These are phyloP conservation scores for Saitozyma podzolica DNA, from an alignment of 768 basidiomycete species.

Conservation along the genomic window DNA sequence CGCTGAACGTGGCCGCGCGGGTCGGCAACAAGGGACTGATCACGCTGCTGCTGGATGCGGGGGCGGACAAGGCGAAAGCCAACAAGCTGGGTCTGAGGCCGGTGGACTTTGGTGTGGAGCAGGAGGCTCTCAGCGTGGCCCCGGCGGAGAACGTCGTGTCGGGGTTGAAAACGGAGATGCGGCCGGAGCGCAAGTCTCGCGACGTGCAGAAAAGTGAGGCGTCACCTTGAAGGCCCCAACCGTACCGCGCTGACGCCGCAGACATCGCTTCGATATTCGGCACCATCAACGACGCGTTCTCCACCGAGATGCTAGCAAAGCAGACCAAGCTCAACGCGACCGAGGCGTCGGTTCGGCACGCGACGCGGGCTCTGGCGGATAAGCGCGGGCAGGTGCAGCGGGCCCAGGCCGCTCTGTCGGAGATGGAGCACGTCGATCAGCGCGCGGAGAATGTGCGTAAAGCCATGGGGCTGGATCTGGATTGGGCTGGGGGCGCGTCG, in stretches of 20 bases:
- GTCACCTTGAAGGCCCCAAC: neutral
- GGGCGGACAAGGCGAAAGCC: constrained; percentile 80
- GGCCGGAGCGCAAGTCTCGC: constrained; percentile 75
- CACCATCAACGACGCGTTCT: constrained; percentile 73
- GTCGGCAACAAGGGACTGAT: constrained; percentile 88
- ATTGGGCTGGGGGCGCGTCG: constrained; percentile 15
- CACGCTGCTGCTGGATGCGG: constrained; percentile 81
- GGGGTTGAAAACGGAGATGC: constrained; percentile 69
- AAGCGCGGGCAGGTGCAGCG: constrained; percentile 79
- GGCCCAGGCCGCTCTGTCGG: constrained; percentile 71
- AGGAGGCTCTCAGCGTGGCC: constrained; percentile 57
- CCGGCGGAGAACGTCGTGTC: constrained; percentile 74
- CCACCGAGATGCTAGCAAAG: constrained; percentile 78
- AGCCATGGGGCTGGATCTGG: constrained; percentile 62
- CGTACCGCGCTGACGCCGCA: constrained; percentile 46
- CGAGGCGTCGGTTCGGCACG: constrained; percentile 79
- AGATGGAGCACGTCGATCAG: constrained; percentile 78
- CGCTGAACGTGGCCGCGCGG: constrained; percentile 89
- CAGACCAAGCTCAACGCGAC: constrained; percentile 84
- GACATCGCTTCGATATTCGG: constrained; percentile 86
- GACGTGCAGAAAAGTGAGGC: constrained; percentile 59
- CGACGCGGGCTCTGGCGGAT: constrained; percentile 85
- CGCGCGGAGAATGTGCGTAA: constrained; percentile 80
- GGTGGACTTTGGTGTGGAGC: constrained; percentile 91
- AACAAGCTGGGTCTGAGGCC: constrained; percentile 93